phyloP scores from a whole-genome alignment of 2,329 filamentous ascomycete genomes.

The Tolypocladium endophyticum region DNA sequence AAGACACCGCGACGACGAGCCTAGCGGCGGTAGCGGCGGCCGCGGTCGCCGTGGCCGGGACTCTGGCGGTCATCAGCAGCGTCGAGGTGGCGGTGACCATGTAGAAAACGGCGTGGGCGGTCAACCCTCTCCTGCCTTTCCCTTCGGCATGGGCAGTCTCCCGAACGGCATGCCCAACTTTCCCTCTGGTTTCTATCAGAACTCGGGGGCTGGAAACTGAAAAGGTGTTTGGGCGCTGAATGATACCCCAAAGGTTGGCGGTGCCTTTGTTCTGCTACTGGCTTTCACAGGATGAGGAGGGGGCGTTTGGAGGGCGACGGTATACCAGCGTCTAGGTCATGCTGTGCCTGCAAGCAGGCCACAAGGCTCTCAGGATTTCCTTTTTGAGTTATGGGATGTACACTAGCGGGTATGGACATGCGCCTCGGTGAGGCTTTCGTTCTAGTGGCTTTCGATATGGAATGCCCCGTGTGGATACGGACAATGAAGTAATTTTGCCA shows the following conservation, averaged over 20 bases:
- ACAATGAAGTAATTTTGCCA: not conserved
- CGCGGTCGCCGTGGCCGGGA: constrained; percentile 19
- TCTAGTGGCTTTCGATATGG: not conserved
- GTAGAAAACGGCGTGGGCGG: constrained; percentile 6
- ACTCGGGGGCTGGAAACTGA: constrained; percentile 7
- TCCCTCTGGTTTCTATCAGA: constrained; percentile 27
- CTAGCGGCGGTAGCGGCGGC: constrained; percentile 2
- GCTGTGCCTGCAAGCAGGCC: not conserved
- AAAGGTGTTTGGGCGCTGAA: not conserved
- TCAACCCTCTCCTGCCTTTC: constrained; percentile 18
- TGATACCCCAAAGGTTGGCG: constrained; percentile 1
- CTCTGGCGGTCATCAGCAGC: constrained; percentile 2
- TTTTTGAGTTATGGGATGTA: not conserved
- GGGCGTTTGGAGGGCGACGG: not conserved
- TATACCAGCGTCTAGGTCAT: not conserved
- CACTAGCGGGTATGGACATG: not conserved
- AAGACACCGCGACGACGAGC: constrained; percentile 29
- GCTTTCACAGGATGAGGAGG: not conserved
- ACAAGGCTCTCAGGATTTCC: not conserved
- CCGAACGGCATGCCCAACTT: constrained; percentile 33
- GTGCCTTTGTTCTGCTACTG: not conserved
- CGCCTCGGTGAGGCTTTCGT: not conserved
- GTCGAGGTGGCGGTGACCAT: constrained; percentile 8
- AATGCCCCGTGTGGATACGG: not conserved
- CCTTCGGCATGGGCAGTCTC: constrained; percentile 28